These are phyloP conservation scores for Actinidia chinensis DNA, from an alignment of 179 eudicot genomes.

Conservation along the genomic window DNA sequence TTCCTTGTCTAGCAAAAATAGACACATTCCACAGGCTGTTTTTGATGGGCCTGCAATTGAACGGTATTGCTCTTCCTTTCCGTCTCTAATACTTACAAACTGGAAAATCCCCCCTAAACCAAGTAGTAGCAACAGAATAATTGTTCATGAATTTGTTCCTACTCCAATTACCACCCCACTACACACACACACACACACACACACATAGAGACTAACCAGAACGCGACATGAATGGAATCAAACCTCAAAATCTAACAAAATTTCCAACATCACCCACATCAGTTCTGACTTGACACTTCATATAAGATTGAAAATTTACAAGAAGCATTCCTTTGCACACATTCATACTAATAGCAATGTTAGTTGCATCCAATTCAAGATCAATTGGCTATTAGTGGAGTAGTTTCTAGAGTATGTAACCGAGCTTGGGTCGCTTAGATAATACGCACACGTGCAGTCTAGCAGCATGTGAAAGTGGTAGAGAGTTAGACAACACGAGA, in stretches of 20 bases:
- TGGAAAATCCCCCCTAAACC: constrained; percentile 73
- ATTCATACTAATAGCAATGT: too few species aligned
- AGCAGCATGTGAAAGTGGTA: too few species aligned
- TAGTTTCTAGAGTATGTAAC: too few species aligned
- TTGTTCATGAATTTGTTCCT: constrained; percentile 1
- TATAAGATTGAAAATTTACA: too few species aligned
- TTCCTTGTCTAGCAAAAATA: constrained; percentile 74
- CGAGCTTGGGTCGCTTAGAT: too few species aligned
- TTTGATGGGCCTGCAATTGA: constrained; percentile 90
- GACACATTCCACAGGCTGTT: constrained; percentile 75
- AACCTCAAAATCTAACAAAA: constrained; percentile 78
- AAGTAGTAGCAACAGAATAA: constrained; percentile 1
- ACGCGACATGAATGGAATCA: constrained; percentile 73
- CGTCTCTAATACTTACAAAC: constrained; percentile 93
- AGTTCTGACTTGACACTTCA: background rate
- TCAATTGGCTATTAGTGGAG: too few species aligned
- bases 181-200: too few species aligned
- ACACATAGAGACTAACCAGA: constrained; percentile 54
- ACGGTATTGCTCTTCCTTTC: constrained; percentile 88
- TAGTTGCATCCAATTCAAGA: too few species aligned
- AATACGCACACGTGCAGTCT: too few species aligned
- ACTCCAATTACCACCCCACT: background rate
- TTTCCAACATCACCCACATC: constrained; percentile 10
- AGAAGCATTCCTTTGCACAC: too few species aligned
- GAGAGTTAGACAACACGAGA: too few species aligned